A percentile compares a stretch with the other conserved stretches of the same genome.
Conservation (phyloP, 306 rosid species). For the Medicago arabica region DNA sequence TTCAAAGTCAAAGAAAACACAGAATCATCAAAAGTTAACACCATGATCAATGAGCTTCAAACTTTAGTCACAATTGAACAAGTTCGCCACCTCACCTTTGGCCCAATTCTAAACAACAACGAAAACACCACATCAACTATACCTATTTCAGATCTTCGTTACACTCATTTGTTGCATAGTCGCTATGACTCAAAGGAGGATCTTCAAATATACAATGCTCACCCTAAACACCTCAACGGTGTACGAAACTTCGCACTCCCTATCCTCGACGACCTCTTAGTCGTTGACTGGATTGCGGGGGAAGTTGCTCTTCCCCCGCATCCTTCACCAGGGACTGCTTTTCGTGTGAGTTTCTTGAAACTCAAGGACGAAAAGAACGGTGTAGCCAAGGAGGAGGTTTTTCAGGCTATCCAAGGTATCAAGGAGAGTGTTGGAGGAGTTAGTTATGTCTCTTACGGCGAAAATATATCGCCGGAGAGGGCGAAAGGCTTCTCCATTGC, state of each 20-base stretch:
- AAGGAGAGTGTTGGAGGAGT: conserved; percentile 31
- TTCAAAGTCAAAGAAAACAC: conserved; percentile 64
- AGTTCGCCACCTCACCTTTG: conserved; percentile 62
- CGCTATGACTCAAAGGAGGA: conserved; percentile 64
- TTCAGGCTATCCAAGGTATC: conserved; percentile 55
- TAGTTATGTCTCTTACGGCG: conserved; percentile 55
- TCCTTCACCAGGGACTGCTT: conserved; percentile 47
- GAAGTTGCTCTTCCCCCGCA: conserved; percentile 3
- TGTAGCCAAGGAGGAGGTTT: conserved; percentile 51
- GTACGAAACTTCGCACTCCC: conserved; percentile 62
- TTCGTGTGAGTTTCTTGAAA: conserved; percentile 61
- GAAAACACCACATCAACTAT: conserved; percentile 31
- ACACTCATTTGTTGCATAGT: conserved; percentile 80
- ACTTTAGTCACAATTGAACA: conserved; percentile 54
- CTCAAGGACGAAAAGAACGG: conserved; percentile 52
- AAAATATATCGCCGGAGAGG: conserved; percentile 71
- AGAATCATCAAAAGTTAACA: conserved; percentile 55
- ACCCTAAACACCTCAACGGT: conserved; percentile 56
- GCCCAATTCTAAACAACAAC: conserved; percentile 55
- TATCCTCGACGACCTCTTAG: conserved; percentile 66
- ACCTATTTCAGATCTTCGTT: conserved; percentile 40
- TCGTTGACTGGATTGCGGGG: conserved; percentile 66
- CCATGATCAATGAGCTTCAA: conserved; percentile 57
- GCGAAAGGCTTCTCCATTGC: conserved; percentile 79
- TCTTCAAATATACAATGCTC: conserved; percentile 52